A percentile compares a stretch with the other conserved stretches of the same genome.
Evolutionary conservation across 345 rosid genomes (phyloP).

Genomic region (Eucalyptus lansdowneana): DNA sequence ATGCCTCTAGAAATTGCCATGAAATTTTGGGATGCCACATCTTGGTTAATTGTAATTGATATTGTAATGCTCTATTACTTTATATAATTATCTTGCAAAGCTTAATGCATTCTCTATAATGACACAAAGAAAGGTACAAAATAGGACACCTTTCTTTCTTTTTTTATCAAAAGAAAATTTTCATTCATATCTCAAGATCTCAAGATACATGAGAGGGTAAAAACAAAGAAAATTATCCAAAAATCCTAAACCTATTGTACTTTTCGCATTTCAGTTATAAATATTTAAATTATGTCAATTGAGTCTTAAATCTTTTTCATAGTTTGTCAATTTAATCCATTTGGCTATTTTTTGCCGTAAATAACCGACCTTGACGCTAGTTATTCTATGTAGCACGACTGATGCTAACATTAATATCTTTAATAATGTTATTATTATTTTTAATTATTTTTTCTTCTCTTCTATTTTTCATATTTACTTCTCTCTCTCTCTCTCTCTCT

Average conservation of each 20-base stretch:
- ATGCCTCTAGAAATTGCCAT: no score
- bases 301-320: no score
- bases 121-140: not conserved
- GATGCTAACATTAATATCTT: no score
- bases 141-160: not conserved
- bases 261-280: no score
- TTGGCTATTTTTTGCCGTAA: not conserved
- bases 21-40: not conserved
- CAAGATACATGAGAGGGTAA: not conserved
- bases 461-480: no score
- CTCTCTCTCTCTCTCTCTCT: no score
- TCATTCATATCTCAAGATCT: not conserved
- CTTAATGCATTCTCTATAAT: not conserved
- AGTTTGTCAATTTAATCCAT: not conserved
- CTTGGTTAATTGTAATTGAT: not conserved
- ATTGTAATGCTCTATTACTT: not conserved
- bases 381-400: rapidly evolving
- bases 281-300: no score
- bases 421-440: no score
- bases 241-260: no score
- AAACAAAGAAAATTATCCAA: no score
- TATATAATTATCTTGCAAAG: not conserved
- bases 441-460: no score
- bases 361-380: rapidly evolving
- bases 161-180: no score